phyloP scores from a whole-genome alignment of 192 early-diverging fungal species.

The Glomus cerebriforme region DNA sequence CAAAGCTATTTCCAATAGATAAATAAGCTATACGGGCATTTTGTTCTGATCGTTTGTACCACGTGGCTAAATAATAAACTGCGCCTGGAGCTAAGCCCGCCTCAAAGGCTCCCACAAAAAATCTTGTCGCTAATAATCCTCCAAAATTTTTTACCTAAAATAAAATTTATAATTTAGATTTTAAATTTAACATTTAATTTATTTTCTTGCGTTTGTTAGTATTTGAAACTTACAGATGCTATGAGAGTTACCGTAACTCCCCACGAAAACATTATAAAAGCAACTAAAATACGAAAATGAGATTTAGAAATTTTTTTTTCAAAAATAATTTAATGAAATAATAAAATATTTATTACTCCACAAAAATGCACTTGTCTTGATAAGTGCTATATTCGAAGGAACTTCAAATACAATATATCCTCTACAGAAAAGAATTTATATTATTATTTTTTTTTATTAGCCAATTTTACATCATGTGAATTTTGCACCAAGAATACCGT shows the following conservation, averaged over 20 bases:
- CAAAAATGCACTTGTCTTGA: conserved; percentile 53
- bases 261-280: conserved; percentile 60
- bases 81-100: conserved; percentile 63
- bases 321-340: not conserved
- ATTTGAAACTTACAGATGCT: conserved; percentile 44
- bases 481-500: conserved; percentile 4
- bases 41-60: conserved; percentile 61
- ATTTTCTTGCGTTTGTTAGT: not conserved
- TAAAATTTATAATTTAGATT: conserved; percentile 1
- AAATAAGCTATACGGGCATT: conserved; percentile 56
- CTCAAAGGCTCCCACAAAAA: conserved; percentile 62
- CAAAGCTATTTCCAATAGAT: conserved; percentile 54
- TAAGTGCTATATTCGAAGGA: conserved; percentile 71
- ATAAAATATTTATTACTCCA: conserved; percentile 40
- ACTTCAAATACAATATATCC: conserved; percentile 73
- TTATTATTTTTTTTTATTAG: conserved; percentile 9
- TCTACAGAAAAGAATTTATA: not conserved
- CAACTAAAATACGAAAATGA: conserved; percentile 34
- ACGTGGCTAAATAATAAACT: conserved; percentile 56
- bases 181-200: conserved; percentile 2
- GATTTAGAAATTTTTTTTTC: not conserved
- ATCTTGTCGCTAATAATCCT: conserved; percentile 53
- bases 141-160: conserved; percentile 32
- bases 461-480: not conserved
- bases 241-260: conserved; percentile 55